Percentiles rank a stretch among this genome's conserved stretches.
Evolutionary conservation across 192 early-diverging fungal genomes (phyloP).

Genomic region (Coemansia nantahalensis): DNA sequence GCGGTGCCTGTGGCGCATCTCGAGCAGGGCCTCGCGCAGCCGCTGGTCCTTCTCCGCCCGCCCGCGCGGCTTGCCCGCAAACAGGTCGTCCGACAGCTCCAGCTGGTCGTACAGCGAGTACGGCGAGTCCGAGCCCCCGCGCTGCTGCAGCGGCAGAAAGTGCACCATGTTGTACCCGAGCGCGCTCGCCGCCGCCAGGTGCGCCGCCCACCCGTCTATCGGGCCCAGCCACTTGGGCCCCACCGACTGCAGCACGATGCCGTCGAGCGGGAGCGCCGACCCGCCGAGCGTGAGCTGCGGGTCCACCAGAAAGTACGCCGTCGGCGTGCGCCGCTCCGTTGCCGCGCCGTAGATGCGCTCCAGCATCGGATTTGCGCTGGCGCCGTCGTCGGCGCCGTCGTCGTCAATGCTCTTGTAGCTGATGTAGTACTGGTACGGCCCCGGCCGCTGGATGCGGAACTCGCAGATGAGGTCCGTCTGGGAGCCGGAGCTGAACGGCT

Average conservation of each 20-base stretch:
- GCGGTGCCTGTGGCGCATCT: constrained; percentile 64
- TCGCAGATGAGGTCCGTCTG: constrained; percentile 66
- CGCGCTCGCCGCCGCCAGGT: constrained; percentile 67
- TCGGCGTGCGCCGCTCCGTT: constrained; percentile 37
- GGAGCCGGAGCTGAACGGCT: constrained; percentile 47
- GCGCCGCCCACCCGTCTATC: constrained; percentile 70
- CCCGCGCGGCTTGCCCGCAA: constrained; percentile 56
- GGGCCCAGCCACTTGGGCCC: constrained; percentile 96
- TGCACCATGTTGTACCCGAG: constrained; percentile 98
- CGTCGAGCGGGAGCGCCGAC: constrained; percentile 76
- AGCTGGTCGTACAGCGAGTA: constrained; percentile 97
- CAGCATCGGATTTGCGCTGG: constrained; percentile 25
- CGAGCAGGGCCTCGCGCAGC: constrained; percentile 54
- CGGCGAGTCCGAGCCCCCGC: constrained; percentile 94
- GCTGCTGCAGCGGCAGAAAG: constrained; percentile 89
- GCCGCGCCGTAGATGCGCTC: constrained; percentile 42
- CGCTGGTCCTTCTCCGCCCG: constrained; percentile 60
- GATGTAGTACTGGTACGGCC: constrained; percentile 88
- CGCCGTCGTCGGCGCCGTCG: constrained; percentile 10
- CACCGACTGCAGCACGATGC: constrained; percentile 85
- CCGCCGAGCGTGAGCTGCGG: constrained; percentile 68
- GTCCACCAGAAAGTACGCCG: constrained; percentile 82
- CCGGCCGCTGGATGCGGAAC: constrained; percentile 61
- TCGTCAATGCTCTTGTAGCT: constrained; percentile 58
- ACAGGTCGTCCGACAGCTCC: constrained; percentile 83